Evolutionary conservation across 2,329 filamentous ascomycete genomes (phyloP), one percentile per base, ranked within the genome.

Genomic region (Metarhizium guizhouense): DNA sequence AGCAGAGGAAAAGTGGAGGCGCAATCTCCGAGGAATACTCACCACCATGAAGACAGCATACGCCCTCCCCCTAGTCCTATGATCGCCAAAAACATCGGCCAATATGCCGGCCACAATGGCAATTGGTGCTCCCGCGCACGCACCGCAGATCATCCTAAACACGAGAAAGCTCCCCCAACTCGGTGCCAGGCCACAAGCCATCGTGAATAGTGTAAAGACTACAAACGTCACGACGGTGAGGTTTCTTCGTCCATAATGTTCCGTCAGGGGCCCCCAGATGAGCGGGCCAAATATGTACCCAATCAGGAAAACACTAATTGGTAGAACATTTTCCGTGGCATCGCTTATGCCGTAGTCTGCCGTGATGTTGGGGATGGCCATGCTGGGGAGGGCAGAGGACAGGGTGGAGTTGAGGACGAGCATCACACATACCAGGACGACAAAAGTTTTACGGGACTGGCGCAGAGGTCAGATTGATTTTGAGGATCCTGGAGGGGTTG

Each of bases 351-450:
- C 64, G 70, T 85, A 89, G 60, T 85, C 74, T 3, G 69, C 65
- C 3, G 77, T 72, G 50, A 88, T 85, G 53, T 75, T 78, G 2
- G 78, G 74, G 2, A 83, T 76, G 14, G 82, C 82, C 66, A 85
- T 85, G 55, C 82, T 82, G 1, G 85, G 83, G 5, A 89, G 73
- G 0, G 83, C 76, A 47, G 81, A 86, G 1, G 80, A 81, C 70
- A 88, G 81, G 10, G 85, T 88, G 30, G 79, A 83, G 67, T 89
- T 89, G 65, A 87, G 74, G 47, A 88, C 83, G 54, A 79, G 75
- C 59, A 79, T 65, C 70, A 83, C 81, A 1, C 78, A 77, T 0
- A 80, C 74, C 30, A 81, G 63, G 2, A 85, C 64, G 6, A 87
- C 75, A 42, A 73, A 70, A 2, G 69, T 59, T 64, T 88, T 88